phyloP scores from a whole-genome alignment of 164 flowering plant species.

The Buxus sempervirens region DNA sequence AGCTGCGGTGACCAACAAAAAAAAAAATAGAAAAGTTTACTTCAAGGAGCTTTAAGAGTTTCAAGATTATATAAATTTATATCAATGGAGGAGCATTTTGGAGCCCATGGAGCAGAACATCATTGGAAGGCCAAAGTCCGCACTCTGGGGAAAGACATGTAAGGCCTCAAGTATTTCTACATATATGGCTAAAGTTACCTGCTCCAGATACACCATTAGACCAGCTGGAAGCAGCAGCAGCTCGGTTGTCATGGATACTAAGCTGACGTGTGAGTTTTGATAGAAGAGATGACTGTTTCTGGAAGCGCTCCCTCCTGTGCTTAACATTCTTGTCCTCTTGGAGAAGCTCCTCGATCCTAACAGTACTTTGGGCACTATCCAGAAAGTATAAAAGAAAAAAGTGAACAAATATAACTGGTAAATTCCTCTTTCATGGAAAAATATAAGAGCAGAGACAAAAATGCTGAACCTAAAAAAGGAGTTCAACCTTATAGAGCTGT shows the following conservation, averaged over 20 bases:
- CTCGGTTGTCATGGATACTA: constrained; percentile 86
- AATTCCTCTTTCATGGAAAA: not conserved
- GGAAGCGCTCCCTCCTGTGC: constrained; percentile 71
- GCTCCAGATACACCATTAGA: constrained; percentile 48
- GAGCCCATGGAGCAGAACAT: not conserved
- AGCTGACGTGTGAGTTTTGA: constrained; percentile 82
- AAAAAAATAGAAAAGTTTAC: too few relatives aligned
- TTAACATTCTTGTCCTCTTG: constrained; percentile 89
- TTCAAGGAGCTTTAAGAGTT: too few relatives aligned
- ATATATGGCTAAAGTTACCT: constrained; percentile 28
- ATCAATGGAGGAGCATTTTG: not conserved
- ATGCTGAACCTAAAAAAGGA: not conserved
- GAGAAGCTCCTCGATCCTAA: constrained; percentile 83
- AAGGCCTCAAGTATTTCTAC: not conserved
- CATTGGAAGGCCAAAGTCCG: not conserved
- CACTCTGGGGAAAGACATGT: not conserved
- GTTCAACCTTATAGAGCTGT: constrained; percentile 81
- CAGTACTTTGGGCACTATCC: constrained; percentile 65
- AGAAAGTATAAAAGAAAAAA: constrained; percentile 3
- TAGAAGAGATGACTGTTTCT: constrained; percentile 85
- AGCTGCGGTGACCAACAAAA: too few relatives aligned
- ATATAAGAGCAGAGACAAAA: not conserved
- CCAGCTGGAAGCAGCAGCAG: constrained; percentile 73
- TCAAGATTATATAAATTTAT: too few relatives aligned
- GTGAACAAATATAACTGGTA: too few relatives aligned